A percentile compares a stretch with the other conserved stretches of the same genome.
These are phyloP conservation scores for Daldinia caldariorum DNA, from an alignment of 495 filamentous ascomycete genomes.

Conservation along the genomic window DNA sequence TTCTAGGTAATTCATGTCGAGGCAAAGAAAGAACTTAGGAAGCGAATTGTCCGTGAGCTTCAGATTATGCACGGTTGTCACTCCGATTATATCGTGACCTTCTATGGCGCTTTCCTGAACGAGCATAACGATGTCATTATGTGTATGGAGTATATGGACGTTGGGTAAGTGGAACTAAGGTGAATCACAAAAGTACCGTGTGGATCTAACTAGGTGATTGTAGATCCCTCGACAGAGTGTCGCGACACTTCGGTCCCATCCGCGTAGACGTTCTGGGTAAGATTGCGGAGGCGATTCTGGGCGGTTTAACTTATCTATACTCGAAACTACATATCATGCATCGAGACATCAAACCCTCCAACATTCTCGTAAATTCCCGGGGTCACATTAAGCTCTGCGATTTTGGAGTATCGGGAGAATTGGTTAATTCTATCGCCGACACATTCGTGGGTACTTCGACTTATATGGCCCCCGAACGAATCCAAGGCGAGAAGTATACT, in stretches of 20 bases:
- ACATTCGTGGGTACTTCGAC: conserved; percentile 98
- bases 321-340: conserved; percentile 96
- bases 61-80: conserved; percentile 99
- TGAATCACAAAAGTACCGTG: neutral
- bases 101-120: conserved; percentile 97
- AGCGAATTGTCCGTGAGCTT: conserved; percentile 93
- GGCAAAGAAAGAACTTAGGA: conserved; percentile 94
- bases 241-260: conserved; percentile 91
- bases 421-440: conserved; percentile 95
- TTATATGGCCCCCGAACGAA: conserved; percentile 98
- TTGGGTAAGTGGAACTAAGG: conserved; percentile 73
- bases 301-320: conserved; percentile 93
- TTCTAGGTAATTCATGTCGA: conserved; percentile 94
- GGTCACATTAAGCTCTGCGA: conserved; percentile 98
- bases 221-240: conserved; percentile 94
- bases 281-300: conserved; percentile 96
- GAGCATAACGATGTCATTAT: conserved; percentile 95
- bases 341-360: conserved; percentile 97
- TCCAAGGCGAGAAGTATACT: conserved; percentile 94
- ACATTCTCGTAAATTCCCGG: conserved; percentile 92
- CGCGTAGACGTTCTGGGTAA: conserved; percentile 99
- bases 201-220: conserved; percentile 50
- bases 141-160: conserved; percentile 99
- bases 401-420: conserved; percentile 95
- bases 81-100: conserved; percentile 93